Base-by-base conservation (phyloP, 805 yeast species). In the Jamesozyma lodderae region DNA sequence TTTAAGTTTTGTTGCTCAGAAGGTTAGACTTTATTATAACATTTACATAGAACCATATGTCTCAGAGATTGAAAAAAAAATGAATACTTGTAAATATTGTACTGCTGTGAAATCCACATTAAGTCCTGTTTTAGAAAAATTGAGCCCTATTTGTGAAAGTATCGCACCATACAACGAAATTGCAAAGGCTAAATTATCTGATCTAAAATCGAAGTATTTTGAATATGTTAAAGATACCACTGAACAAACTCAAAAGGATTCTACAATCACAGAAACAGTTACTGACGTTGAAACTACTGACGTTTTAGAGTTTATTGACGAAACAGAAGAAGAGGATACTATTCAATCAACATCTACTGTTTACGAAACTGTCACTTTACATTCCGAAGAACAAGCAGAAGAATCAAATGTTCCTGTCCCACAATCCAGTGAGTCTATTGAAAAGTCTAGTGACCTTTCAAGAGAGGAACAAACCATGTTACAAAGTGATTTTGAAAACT, bases 401-500 rank as follows among this genome's bases (percentile, higher is more conserved):
- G 18, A 17, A 6, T 6, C 21, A 10, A 35, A 22, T 3, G 18
- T 20, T n/a, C 19, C 15, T 6, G 31, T 35, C 6, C 31, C 26
- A 17, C 42, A 34, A 18, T 28, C 33, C 6, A 38, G 31, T 11
- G 44, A 37, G 4, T 31, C 36, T n/a, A 20, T 33, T 5, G 37
- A 39, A 3, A 37, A 40, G 13, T 41, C 24, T 5, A 23, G 41
- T 2, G 46, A 46, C 6, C 15, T 42, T 31, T 47, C 46, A 7
- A 37, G 49, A 6, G 47, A 52, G 17, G 52, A 57, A 21, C 44
- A 51, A 18, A 49, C 43, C 18, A 32, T 47, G 7, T 37, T 63
- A 21, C 62, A 62, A 33, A 57, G 60, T 21, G 69, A 66, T 37
- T 62, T 64, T 27, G 45, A 55, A 9, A 47, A 51, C 6, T 67